phyloP scores from a whole-genome alignment of 441 rosid genomes.

The Sinapis alba region DNA sequence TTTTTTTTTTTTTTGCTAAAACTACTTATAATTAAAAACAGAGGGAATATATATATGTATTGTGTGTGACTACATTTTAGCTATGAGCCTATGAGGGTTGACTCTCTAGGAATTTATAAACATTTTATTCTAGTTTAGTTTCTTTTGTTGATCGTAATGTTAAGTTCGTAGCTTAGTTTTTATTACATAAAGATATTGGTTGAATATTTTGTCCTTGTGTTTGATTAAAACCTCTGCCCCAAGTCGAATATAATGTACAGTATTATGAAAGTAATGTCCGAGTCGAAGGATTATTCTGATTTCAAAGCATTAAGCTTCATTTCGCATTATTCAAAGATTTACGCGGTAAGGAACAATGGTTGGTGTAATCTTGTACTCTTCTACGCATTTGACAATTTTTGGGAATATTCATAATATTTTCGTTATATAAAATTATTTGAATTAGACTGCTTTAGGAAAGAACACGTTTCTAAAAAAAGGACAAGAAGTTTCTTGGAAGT shows the following conservation, averaged over 20 bases:
- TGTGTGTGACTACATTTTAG: neutral
- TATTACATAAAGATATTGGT: neutral
- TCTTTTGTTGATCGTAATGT: neutral
- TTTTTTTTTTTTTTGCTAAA: too few relatives aligned
- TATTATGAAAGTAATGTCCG: neutral
- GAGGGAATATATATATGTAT: too few relatives aligned
- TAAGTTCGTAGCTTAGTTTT: neutral
- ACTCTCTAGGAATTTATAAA: neutral
- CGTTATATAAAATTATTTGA: neutral
- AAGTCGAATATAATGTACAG: neutral
- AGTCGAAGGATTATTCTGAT: neutral
- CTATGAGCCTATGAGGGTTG: neutral
- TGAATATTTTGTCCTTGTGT: neutral
- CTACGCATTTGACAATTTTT: slow-evolving; percentile 5
- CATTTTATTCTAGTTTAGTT: neutral
- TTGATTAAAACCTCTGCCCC: neutral
- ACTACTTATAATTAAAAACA: too few relatives aligned
- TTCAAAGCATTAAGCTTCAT: neutral
- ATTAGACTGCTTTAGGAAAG: neutral
- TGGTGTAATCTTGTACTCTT: slow-evolving; percentile 17
- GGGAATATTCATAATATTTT: neutral
- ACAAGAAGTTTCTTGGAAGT: slow-evolving; percentile 19
- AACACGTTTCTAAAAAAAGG: slow-evolving; percentile 26
- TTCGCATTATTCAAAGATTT: neutral
- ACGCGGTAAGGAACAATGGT: slow-evolving; percentile 35